Percentiles rank a stretch among this genome's conserved stretches.
These are phyloP conservation scores for Tylopilus rubrobrunneus DNA, from an alignment of 768 basidiomycete genomes.

Conservation along the genomic window DNA sequence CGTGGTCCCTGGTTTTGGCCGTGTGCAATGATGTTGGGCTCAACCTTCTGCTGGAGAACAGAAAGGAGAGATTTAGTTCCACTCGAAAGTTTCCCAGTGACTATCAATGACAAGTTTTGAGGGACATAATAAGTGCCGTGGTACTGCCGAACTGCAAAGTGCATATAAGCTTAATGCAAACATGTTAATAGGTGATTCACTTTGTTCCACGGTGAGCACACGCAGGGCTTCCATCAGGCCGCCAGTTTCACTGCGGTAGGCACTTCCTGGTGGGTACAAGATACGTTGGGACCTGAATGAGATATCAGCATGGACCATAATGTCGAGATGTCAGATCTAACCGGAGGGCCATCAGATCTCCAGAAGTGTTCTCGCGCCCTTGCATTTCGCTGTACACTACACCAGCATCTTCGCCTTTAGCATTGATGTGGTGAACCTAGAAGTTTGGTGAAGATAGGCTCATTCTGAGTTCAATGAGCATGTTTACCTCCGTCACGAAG, in stretches of 20 bases:
- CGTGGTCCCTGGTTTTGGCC: conserved; percentile 64
- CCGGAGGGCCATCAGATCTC: conserved; percentile 87
- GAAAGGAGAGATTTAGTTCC: conserved; percentile 73
- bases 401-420: conserved; percentile 86
- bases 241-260: conserved; percentile 94
- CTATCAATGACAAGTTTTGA: conserved; percentile 87
- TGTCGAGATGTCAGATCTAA: conserved; percentile 32
- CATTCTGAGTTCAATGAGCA: background rate
- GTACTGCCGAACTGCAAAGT: conserved; percentile 73
- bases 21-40: conserved; percentile 76
- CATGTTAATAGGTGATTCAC: conserved; percentile 38
- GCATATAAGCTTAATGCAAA: conserved; percentile 13
- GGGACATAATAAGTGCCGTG: conserved; percentile 90
- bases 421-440: conserved; percentile 93
- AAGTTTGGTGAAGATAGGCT: conserved; percentile 3
- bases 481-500: conserved; percentile 58
- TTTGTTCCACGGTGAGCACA: conserved; percentile 82
- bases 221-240: conserved; percentile 92
- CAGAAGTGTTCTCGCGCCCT: conserved; percentile 89
- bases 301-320: conserved; percentile 2
- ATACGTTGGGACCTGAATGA: conserved; percentile 64
- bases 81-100: conserved; percentile 79
- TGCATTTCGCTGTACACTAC: conserved; percentile 99
- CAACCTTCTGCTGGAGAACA: conserved; percentile 78
- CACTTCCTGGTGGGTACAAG: conserved; percentile 79